phyloP scores from a whole-genome alignment of 345 rosid species.

The Bretschneidera sinensis region DNA sequence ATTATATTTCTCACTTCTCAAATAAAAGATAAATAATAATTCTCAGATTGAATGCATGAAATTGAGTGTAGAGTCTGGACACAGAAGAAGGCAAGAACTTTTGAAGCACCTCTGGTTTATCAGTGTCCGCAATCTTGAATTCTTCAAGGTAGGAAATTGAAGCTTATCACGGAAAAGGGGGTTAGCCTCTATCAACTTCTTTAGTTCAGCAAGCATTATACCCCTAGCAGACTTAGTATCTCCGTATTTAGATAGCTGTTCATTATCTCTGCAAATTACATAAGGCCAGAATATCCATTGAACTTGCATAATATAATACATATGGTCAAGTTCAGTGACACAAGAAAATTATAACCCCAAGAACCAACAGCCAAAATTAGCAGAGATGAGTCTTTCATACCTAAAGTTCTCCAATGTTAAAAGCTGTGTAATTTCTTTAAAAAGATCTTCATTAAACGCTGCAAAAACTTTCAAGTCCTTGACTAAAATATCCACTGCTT shows the following conservation, averaged over 20 bases:
- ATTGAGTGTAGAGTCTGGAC: neutral
- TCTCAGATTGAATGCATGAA: neutral
- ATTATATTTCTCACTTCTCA: too few species aligned
- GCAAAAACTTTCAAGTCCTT: conserved; percentile 87
- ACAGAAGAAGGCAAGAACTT: conserved; percentile 8
- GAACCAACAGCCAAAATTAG: conserved; percentile 11
- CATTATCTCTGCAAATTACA: conserved; percentile 62
- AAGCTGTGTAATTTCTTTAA: conserved; percentile 81
- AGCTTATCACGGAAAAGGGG: conserved; percentile 90
- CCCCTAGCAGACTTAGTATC: conserved; percentile 82
- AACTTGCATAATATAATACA: neutral
- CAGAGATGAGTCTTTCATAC: conserved; percentile 25
- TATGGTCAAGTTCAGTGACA: conserved; percentile 2
- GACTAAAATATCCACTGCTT: conserved; percentile 75
- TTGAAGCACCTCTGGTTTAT: conserved; percentile 70
- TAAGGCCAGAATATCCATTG: conserved; percentile 4
- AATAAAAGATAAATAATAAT: too few species aligned
- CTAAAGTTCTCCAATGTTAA: conserved; percentile 80
- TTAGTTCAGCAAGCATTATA: conserved; percentile 78
- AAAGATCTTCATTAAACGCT: conserved; percentile 72
- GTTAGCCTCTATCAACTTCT: conserved; percentile 78
- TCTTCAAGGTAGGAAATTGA: conserved; percentile 77
- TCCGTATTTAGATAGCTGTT: conserved; percentile 79
- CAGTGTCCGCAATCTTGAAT: conserved; percentile 69
- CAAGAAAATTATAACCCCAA: neutral